Evolutionary conservation across 2,329 filamentous ascomycete species (phyloP), one percentile per base, ranked within the genome.

Genomic region (Colletotrichum sp.): DNA sequence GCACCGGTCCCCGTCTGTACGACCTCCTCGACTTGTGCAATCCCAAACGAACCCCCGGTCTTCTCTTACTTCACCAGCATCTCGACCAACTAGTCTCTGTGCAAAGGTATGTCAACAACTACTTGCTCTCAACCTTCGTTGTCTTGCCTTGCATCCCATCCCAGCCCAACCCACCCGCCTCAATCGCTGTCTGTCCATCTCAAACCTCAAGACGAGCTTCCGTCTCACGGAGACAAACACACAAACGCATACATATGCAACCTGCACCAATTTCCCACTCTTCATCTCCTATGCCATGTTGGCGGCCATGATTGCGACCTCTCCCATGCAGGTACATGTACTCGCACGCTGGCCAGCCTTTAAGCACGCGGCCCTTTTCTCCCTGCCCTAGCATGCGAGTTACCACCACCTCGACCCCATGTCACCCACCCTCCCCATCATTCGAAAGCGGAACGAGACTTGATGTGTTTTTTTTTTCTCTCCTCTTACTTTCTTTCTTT

Each of bases 291-390:
- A 12, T 28, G 26, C 38, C 56, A 34, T 32, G 34, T 55, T 38
- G 55, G 59, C 68, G 56, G 63, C 64, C 38, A 30, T 68, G 58
- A 38, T 26, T 75, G 69, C 69, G 63, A 58, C 69, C 56, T 24
- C 58, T 67, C 32, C 38, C 69, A 75, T 73, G 73, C 73, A 75
- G 69, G 69, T 75, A 73, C 64, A 75, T 59, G 73, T 69, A 71
- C 62, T 67, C 55, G 38, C 58, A 71, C 69, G 73, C 73, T 74
- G 69, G 66, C 73, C 38, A 66, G 30, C 61, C 73, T 63, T 63
- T 63, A 72, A 43, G 43, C 62, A 67, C 16, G 30, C 24, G 36
- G 72, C 69, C 69, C 69, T 74, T 30, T 32, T 66, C 55, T 74
- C 61, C 70, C 61, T 74, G 71, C 59, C 71, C 62, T 62, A 72